Percentiles rank a stretch among this genome's conserved stretches.
These are phyloP conservation scores for Astrephomene gubernaculifera DNA, from an alignment of 139 green algal species.

Conservation along the genomic window DNA sequence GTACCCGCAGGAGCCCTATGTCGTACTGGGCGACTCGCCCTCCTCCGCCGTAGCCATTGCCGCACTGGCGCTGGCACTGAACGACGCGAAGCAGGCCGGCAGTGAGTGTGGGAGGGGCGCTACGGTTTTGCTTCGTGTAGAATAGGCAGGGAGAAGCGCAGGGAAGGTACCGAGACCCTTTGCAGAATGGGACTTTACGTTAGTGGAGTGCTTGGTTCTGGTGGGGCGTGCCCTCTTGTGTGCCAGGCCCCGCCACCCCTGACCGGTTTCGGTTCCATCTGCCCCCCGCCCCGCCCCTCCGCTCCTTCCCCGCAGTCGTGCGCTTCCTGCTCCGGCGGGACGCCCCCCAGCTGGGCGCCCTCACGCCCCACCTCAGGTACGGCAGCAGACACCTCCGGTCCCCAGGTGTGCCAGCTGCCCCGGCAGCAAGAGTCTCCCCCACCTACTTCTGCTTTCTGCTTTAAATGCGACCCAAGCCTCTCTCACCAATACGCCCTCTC, in stretches of 20 bases:
- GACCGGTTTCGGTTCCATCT: background rate
- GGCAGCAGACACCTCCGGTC: background rate
- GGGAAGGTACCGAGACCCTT: background rate
- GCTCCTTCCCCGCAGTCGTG: background rate
- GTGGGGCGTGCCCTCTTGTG: background rate
- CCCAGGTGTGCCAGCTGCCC: background rate
- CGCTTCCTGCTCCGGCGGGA: constrained; percentile 24
- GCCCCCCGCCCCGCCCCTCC: background rate
- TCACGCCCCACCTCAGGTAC: constrained; percentile 3
- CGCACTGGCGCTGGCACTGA: background rate
- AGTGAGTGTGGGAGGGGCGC: background rate
- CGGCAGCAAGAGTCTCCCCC: no score
- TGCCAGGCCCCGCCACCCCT: background rate
- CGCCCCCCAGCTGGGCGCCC: background rate
- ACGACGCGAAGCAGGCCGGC: background rate
- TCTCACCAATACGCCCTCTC: no score
- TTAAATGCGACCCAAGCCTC: no score
- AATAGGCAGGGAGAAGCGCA: no score
- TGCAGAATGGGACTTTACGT: no score
- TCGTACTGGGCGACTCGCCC: constrained; percentile 1
- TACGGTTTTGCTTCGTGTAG: no score
- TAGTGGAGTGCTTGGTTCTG: no score
- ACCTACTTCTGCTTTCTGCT: no score
- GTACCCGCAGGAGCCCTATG: constrained; percentile 5
- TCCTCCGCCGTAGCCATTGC: background rate